phyloP scores from a whole-genome alignment of 2,329 filamentous ascomycete genomes.

The Hypomyces rosellus region DNA sequence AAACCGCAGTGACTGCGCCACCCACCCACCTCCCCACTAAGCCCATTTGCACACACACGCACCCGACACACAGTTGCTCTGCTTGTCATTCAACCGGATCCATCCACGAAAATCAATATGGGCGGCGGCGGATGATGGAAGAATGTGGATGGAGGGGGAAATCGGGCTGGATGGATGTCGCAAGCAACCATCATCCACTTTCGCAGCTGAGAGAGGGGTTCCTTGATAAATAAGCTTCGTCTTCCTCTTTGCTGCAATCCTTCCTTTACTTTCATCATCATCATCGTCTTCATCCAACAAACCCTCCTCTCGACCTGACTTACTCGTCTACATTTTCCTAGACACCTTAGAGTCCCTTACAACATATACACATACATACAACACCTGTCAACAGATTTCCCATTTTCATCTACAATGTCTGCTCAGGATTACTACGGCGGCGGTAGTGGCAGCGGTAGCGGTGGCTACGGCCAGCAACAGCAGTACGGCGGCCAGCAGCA shows the following conservation, averaged over 20 bases:
- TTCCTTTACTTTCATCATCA: no score
- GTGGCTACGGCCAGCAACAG: slow-evolving; percentile 15
- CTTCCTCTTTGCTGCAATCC: no score
- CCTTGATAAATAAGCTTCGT: no score
- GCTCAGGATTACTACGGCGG: slow-evolving; percentile 33
- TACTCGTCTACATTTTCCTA: no score
- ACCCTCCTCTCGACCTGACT: no score
- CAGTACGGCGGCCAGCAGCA: slow-evolving; percentile 13
- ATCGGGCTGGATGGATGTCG: background rate
- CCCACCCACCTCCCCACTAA: background rate
- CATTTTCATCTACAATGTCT: slow-evolving; percentile 25
- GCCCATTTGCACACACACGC: no score
- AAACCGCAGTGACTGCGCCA: slow-evolving; percentile 13
- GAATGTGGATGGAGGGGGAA: background rate
- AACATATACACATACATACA: background rate
- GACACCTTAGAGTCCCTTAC: background rate
- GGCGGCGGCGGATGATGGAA: no score
- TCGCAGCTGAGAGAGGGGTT: no score
- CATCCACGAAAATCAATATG: background rate
- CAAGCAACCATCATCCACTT: no score
- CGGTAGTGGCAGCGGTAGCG: slow-evolving; percentile 22
- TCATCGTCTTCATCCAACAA: no score
- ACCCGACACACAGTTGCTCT: no score
- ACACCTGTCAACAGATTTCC: background rate
- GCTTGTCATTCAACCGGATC: background rate